Evolutionary conservation across 148 eudicot species (phyloP).

Genomic region (Vaccinium corymbosum): DNA sequence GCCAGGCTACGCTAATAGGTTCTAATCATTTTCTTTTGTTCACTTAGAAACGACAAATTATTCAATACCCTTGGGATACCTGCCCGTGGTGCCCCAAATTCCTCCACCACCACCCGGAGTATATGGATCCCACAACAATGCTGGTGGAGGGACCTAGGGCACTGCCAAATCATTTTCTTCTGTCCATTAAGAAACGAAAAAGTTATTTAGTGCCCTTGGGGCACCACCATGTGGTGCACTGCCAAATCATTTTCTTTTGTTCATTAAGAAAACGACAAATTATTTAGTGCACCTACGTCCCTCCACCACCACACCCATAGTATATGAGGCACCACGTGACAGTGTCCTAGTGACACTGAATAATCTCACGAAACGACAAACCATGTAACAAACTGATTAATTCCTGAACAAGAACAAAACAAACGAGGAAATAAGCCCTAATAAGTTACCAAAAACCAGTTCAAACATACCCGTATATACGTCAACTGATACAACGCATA

Average conservation of each 20-base stretch:
- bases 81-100: not conserved
- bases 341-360: no score
- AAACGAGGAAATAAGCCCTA: not conserved
- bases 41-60: not conserved
- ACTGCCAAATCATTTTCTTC: no score
- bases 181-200: no score
- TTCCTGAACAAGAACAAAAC: not conserved
- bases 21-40: not conserved
- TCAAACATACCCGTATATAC: constrained; percentile 64
- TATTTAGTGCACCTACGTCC: no score
- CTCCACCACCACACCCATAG: no score
- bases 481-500: constrained; percentile 75
- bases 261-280: no score
- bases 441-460: not conserved
- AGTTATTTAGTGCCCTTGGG: no score
- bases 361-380: no score
- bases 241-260: no score
- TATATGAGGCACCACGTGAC: no score
- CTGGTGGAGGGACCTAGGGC: no score
- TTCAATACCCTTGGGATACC: not conserved
- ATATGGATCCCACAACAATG: not conserved
- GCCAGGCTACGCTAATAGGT: not conserved
- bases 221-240: no score
- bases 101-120: not conserved
- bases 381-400: not conserved